Evolutionary conservation across 805 yeast genomes (phyloP).

Genomic region (Starmerella gropengiesseri): DNA sequence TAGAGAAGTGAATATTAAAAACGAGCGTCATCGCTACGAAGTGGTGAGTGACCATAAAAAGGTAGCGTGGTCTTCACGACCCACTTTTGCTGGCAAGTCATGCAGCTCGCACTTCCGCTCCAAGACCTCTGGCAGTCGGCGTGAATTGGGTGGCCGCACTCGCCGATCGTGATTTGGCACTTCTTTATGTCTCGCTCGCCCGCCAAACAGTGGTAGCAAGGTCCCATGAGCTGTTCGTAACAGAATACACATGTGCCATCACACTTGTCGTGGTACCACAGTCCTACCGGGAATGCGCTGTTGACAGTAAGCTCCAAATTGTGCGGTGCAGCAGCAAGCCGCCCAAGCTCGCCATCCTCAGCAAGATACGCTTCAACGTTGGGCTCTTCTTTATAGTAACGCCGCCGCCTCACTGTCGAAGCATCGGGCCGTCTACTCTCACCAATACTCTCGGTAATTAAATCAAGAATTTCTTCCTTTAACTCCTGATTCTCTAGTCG

Average conservation of each 20-base stretch:
- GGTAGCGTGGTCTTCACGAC: no score
- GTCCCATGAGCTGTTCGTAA: conserved; percentile 13
- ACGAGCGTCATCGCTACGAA: no score
- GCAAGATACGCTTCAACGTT: not conserved
- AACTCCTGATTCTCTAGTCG: not conserved
- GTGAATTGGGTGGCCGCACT: conserved; percentile 15
- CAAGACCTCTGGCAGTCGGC: conserved; percentile 10
- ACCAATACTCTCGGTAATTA: not conserved
- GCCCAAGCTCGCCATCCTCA: not conserved
- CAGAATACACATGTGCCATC: conserved; percentile 12
- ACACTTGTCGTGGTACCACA: conserved; percentile 8
- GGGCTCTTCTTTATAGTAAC: not conserved
- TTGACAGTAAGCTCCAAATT: not conserved
- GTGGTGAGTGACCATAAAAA: no score
- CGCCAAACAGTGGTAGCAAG: conserved; percentile 10
- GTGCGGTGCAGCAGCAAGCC: not conserved
- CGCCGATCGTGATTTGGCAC: conserved; percentile 8
- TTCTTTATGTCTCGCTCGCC: not conserved
- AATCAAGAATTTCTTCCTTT: not conserved
- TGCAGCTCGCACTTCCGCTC: not conserved
- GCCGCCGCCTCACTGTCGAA: not conserved
- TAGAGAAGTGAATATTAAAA: no score
- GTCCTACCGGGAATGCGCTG: conserved; percentile 2
- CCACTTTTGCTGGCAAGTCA: conserved; percentile 15
- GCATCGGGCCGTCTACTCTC: no score